Evolutionary conservation across 768 basidiomycete genomes (phyloP).

Genomic region (Antrodiella citrinella): DNA sequence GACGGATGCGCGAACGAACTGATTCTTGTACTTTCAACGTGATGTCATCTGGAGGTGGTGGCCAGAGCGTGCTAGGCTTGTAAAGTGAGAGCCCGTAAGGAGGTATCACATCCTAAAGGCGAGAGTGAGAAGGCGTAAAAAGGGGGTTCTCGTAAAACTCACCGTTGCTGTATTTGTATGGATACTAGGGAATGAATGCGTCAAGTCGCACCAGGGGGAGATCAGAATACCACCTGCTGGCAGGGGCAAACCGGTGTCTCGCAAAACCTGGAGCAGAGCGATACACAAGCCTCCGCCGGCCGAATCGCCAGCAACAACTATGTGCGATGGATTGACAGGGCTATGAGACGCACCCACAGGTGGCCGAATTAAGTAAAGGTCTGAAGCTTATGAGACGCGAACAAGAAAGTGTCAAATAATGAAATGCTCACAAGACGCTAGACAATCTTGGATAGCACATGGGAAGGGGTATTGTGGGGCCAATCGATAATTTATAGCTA

Average conservation of each 20-base stretch:
- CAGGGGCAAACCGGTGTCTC: constrained; percentile 71
- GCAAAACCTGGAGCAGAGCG: constrained; percentile 78
- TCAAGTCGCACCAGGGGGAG: constrained; percentile 92
- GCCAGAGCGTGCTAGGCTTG: constrained; percentile 76
- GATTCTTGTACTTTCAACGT: constrained; percentile 48
- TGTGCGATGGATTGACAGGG: constrained; percentile 72
- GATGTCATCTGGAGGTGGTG: constrained; percentile 60
- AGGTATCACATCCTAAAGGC: constrained; percentile 70
- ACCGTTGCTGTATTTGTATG: constrained; percentile 81
- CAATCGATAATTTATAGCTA: constrained; percentile 77
- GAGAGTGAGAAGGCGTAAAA: background rate
- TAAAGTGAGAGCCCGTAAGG: constrained; percentile 68
- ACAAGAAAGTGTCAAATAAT: background rate
- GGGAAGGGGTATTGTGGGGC: constrained; percentile 98
- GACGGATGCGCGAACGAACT: constrained; percentile 53
- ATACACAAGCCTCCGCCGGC: constrained; percentile 87
- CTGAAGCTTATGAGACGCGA: constrained; percentile 27
- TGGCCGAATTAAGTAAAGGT: constrained; percentile 85
- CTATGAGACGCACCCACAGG: constrained; percentile 70
- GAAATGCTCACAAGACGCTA: constrained; percentile 70
- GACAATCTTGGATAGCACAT: constrained; percentile 79
- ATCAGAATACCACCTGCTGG: constrained; percentile 88
- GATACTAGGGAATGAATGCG: constrained; percentile 90
- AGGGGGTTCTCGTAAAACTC: constrained; percentile 14
- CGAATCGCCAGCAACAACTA: constrained; percentile 86